These are phyloP conservation scores for Yamadazyma kitorensis DNA, from an alignment of 805 yeast genomes.

Conservation along the genomic window DNA sequence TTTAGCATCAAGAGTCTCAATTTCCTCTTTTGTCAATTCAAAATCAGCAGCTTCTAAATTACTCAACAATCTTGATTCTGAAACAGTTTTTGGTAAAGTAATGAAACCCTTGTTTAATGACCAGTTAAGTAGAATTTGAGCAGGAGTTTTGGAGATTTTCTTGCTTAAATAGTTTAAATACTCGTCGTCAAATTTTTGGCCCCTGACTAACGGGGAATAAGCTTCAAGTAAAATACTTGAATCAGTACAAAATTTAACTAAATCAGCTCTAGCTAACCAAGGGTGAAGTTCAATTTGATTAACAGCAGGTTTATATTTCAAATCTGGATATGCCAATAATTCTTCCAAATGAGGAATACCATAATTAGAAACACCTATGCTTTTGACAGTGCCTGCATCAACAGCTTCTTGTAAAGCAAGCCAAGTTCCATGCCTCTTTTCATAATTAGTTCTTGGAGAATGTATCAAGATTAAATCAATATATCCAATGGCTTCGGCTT, in stretches of 20 bases:
- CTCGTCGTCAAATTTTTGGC: slow-evolving; percentile 43
- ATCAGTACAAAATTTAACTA: slow-evolving; percentile 52
- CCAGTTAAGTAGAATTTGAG: slow-evolving; percentile 45
- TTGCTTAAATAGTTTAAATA: slow-evolving; percentile 48
- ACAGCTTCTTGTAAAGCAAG: slow-evolving; percentile 75
- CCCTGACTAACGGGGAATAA: slow-evolving; percentile 70
- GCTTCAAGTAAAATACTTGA: slow-evolving; percentile 66
- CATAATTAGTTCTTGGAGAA: slow-evolving; percentile 46
- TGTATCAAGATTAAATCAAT: slow-evolving; percentile 46
- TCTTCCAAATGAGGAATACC: slow-evolving; percentile 24
- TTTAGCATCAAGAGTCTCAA: slow-evolving; percentile 1
- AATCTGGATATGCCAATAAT: slow-evolving; percentile 19
- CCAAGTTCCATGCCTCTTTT: slow-evolving; percentile 54
- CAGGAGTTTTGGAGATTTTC: slow-evolving; percentile 48
- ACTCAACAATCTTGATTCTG: slow-evolving; percentile 46
- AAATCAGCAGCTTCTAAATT: slow-evolving; percentile 50
- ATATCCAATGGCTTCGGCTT: slow-evolving; percentile 32
- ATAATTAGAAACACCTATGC: slow-evolving; percentile 37
- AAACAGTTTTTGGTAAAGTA: slow-evolving; percentile 67
- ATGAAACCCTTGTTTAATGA: slow-evolving; percentile 67
- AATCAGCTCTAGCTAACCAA: slow-evolving; percentile 59
- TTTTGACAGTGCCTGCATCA: slow-evolving; percentile 46
- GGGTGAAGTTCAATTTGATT: slow-evolving; percentile 36
- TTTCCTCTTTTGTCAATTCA: slow-evolving; percentile 5
- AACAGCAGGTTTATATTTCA: slow-evolving; percentile 28